A percentile compares a stretch with the other conserved stretches of the same genome.
Conservation (phyloP, 108 stramenopile genomes). For the Asterionellopsis glacialis region DNA sequence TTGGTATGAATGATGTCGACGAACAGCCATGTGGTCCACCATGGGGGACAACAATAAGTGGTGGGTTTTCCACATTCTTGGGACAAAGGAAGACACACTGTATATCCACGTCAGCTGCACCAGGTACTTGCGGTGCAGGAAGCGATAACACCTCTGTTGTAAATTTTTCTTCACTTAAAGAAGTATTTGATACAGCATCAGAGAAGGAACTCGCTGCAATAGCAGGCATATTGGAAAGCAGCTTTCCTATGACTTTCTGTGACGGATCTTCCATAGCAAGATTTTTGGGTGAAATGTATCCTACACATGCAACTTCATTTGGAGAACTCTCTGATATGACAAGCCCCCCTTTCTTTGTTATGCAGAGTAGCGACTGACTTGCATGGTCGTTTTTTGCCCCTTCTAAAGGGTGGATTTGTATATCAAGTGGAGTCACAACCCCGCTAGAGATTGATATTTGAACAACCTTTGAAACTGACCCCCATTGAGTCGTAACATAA, state of each 20-base stretch:
- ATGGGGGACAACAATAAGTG: slow-evolving; percentile 74
- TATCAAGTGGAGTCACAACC: slow-evolving; percentile 30
- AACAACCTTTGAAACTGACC: slow-evolving; percentile 40
- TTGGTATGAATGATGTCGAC: slow-evolving; percentile 50
- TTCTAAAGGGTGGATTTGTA: slow-evolving; percentile 16
- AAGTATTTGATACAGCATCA: neutral
- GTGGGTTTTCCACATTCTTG: slow-evolving; percentile 37
- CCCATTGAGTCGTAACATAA: slow-evolving; percentile 54
- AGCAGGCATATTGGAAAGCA: slow-evolving; percentile 34
- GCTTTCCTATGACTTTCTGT: slow-evolving; percentile 3
- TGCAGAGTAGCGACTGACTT: slow-evolving; percentile 39
- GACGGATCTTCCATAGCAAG: slow-evolving; percentile 8
- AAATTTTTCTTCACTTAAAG: slow-evolving; percentile 10
- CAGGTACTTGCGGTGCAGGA: slow-evolving; percentile 26
- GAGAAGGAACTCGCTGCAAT: slow-evolving; percentile 49
- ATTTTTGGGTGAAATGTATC: slow-evolving; percentile 21
- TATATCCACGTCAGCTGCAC: slow-evolving; percentile 32
- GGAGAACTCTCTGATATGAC: slow-evolving; percentile 40
- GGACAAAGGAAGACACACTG: slow-evolving; percentile 58
- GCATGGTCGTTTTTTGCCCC: slow-evolving; percentile 9
- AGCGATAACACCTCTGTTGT: slow-evolving; percentile 34
- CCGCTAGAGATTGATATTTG: slow-evolving; percentile 36
- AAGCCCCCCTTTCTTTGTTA: slow-evolving; percentile 35
- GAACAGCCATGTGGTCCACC: slow-evolving; percentile 73
- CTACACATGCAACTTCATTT: slow-evolving; percentile 43